These are phyloP conservation scores for Podaxis sp. DNA, from an alignment of 768 basidiomycete genomes.

Conservation along the genomic window DNA sequence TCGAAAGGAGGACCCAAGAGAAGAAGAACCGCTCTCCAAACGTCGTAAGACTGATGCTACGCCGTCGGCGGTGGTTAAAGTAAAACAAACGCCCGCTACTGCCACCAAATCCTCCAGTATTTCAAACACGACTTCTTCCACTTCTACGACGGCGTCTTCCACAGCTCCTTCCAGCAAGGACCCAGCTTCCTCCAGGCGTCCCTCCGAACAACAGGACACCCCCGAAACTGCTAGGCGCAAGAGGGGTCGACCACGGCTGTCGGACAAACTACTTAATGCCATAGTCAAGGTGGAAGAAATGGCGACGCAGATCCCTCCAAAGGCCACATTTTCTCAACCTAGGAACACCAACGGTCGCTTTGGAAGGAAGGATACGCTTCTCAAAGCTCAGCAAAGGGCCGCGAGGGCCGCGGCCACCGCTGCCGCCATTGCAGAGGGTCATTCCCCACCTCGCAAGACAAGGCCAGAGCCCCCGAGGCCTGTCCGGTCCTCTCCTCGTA, in stretches of 20 bases:
- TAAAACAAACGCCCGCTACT: constrained; percentile 26
- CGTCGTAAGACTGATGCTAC: constrained; percentile 40
- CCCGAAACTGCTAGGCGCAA: constrained; percentile 34
- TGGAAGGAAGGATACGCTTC: constrained; percentile 49
- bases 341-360: constrained; percentile 66
- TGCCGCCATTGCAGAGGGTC: neutral
- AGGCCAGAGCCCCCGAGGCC: constrained; percentile 27
- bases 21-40: constrained; percentile 43
- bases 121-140: constrained; percentile 13
- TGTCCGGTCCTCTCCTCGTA: constrained; percentile 24
- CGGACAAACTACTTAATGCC: constrained; percentile 16
- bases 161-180: neutral
- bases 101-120: constrained; percentile 14
- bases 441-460: constrained; percentile 12
- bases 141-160: constrained; percentile 1
- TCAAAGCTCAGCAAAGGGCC: constrained; percentile 37
- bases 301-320: constrained; percentile 34
- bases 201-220: constrained; percentile 11
- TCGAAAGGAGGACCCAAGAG: constrained; percentile 24
- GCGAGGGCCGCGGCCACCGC: constrained; percentile 7
- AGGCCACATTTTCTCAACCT: constrained; percentile 53
- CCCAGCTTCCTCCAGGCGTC: neutral
- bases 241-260: constrained; percentile 42
- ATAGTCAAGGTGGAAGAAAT: constrained; percentile 29
- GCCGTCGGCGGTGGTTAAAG: constrained; percentile 21